Base-by-base conservation (phyloP, 495 filamentous ascomycete genomes). In the Monascus purpureus region DNA sequence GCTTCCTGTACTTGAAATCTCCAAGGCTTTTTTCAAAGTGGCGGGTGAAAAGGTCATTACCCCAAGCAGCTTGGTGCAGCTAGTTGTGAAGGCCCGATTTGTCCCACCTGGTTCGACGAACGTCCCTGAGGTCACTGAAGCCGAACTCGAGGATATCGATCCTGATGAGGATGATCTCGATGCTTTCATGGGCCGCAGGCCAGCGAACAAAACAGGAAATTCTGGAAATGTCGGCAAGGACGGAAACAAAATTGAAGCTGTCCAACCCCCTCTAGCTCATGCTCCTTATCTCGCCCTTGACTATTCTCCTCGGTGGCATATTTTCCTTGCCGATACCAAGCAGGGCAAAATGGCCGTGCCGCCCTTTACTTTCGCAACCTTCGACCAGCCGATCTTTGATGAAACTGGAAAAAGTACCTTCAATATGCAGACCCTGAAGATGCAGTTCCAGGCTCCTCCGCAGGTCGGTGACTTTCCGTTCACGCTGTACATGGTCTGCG, bases 21-120 rank as follows among this genome's bases (percentile, higher is more conserved):
- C 85, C 51, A 88, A 85, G 60, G 82, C 84, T 2, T 97, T 92
- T 61, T 97, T 97, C 73, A 97, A 97, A 65, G 90, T 97, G 31
- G 77, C 82, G 42, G 90, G 90, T 37, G 90, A 97, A 59, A 81
- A 76, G 37, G 82, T 75, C 51, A 79, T 96, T 49, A 92, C 84
- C 9, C 87, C 90, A n/a, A 80, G 79, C 43, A 90, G 82, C 42
- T 68, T 97, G 28, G 85, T 96, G 28, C 84, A 87, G 31, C 77
- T 97, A 33, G 82, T 97, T 28, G 68, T 97, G 40, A 97, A 97
- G 61, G 83, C 75, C n/a, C 82, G 90, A 36, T 77, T 97, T 38
- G 72, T 95, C 13, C 88, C 90, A 0, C 90, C 90, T 4, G 90
- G 90, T 29, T 73, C 67, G 45, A 58, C 59, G 7, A 65, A 79